These are phyloP conservation scores for Parastagonospora avenae DNA, from an alignment of 2,329 filamentous ascomycete species.

Conservation along the genomic window DNA sequence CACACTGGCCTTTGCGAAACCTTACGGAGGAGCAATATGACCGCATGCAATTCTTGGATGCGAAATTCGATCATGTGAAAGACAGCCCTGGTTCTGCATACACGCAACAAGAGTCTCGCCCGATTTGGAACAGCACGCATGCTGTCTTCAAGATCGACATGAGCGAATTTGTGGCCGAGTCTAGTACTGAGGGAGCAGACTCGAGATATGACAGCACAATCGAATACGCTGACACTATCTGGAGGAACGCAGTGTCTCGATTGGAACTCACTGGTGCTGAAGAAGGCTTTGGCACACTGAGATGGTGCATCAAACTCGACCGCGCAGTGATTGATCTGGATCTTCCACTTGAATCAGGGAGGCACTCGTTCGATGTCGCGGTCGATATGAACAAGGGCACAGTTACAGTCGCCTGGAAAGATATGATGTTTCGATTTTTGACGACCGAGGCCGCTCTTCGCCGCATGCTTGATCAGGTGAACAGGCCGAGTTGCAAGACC, in stretches of 20 bases:
- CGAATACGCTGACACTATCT: conserved; percentile 2
- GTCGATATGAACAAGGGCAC: conserved; percentile 5
- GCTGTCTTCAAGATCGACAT: conserved; percentile 32
- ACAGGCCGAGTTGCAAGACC: conserved; percentile 11
- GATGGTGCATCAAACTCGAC: conserved; percentile 36
- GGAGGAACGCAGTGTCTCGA: conserved; percentile 4
- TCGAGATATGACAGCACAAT: not conserved
- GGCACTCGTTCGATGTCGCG: conserved; percentile 11
- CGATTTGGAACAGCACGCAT: conserved; percentile 20
- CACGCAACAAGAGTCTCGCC: not conserved
- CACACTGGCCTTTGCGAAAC: not conserved
- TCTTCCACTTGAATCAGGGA: conserved; percentile 13
- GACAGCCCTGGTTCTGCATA: not conserved
- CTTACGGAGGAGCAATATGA: conserved; percentile 24
- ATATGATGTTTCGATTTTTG: conserved; percentile 27
- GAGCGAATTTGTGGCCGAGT: conserved; percentile 18
- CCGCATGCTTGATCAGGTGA: conserved; percentile 25
- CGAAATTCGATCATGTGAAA: conserved; percentile 13
- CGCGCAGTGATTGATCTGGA: conserved; percentile 31
- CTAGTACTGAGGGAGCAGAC: not conserved
- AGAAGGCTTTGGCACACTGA: conserved; percentile 22
- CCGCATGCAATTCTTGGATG: conserved; percentile 18
- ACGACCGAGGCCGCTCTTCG: conserved; percentile 28
- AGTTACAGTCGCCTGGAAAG: conserved; percentile 28
- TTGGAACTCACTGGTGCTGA: conserved; percentile 11